Conservation (phyloP, 305 asterid species). For the Fraxinus floribunda region DNA sequence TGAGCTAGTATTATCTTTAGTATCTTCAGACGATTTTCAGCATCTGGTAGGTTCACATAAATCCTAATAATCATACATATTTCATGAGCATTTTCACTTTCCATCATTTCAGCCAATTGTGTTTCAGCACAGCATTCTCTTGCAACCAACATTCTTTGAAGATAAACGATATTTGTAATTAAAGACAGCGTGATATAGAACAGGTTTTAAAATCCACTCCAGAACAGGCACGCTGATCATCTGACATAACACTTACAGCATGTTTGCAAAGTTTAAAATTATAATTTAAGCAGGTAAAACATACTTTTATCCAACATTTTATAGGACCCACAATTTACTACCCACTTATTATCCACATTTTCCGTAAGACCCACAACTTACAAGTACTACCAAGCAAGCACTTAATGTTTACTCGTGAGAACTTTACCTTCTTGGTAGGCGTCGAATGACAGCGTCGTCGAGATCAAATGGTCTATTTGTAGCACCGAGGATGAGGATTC, state of each 20-base stretch:
- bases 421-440: conserved; percentile 86
- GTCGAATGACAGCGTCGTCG: conserved; percentile 99
- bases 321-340: background rate
- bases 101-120: background rate
- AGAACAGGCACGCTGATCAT: background rate
- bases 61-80: conserved; percentile 54
- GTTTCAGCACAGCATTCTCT: background rate
- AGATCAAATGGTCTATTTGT: conserved; percentile 98
- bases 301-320: background rate
- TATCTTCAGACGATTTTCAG: conserved; percentile 81
- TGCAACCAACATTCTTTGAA: background rate
- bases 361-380: background rate
- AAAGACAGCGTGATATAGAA: background rate
- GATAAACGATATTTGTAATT: background rate
- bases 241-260: background rate
- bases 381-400: background rate
- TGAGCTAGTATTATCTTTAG: conserved; percentile 73
- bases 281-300: background rate
- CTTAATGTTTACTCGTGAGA: background rate
- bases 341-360: background rate
- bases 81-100: conserved; percentile 16
- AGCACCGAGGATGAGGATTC: conserved; percentile 96
- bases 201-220: background rate
- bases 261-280: background rate
- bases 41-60: conserved; percentile 92